Conservation (phyloP, 768 basidiomycete species). For the Pulveroboletus sp. region DNA sequence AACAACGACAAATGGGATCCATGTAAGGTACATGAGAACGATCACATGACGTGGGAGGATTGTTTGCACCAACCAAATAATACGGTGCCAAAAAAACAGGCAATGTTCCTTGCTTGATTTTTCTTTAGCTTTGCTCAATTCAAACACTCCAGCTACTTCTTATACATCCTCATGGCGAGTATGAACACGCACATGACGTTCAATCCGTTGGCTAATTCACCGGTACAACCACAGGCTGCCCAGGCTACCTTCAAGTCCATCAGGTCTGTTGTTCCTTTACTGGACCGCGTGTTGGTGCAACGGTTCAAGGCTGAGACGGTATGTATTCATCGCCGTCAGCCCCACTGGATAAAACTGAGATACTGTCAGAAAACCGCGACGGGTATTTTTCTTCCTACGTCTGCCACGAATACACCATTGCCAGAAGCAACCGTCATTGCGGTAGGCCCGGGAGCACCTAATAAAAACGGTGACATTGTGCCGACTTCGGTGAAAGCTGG, state of each 20-base stretch:
- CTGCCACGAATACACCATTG: slow-evolving; percentile 78
- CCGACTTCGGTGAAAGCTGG: slow-evolving; percentile 81
- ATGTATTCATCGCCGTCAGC: slow-evolving; percentile 27
- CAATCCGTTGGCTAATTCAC: not conserved
- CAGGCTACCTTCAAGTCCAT: slow-evolving; percentile 96
- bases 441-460: slow-evolving; percentile 89
- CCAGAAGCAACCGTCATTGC: slow-evolving; percentile 97
- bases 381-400: slow-evolving; percentile 93
- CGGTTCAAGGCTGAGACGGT: slow-evolving; percentile 96
- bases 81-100: slow-evolving; percentile 18
- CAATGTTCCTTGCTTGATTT: slow-evolving; percentile 8
- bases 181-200: not conserved
- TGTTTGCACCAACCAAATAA: slow-evolving; percentile 31
- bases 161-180: slow-evolving; percentile 27
- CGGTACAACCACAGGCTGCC: slow-evolving; percentile 49
- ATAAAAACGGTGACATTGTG: slow-evolving; percentile 75
- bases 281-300: slow-evolving; percentile 97
- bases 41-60: slow-evolving; percentile 23
- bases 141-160: slow-evolving; percentile 5
- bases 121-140: slow-evolving; percentile 27
- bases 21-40: not conserved
- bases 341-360: not conserved
- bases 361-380: slow-evolving; percentile 86
- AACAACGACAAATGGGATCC: too few relatives aligned
- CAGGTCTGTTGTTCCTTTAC: slow-evolving; percentile 81